Evolutionary conservation across 2,329 filamentous ascomycete species (phyloP), one percentile per base, ranked within the genome.

Genomic region (Bipolaris victoriae): DNA sequence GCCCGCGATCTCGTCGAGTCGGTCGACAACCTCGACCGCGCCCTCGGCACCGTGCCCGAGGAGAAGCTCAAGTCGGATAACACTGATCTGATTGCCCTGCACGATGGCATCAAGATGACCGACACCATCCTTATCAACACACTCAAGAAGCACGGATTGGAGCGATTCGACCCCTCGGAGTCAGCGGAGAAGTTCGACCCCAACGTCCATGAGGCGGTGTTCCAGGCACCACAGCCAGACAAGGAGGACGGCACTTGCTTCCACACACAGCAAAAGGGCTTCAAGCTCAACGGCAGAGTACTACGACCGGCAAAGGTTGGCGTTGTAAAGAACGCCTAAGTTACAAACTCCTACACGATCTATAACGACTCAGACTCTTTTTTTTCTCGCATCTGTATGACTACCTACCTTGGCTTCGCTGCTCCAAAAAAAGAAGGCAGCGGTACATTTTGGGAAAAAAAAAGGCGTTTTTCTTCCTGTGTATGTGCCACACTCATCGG

Each of bases 21-120:
- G 73, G 88, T 99, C 72, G 95, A 99, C 81, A 99, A 98, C 84
- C 88, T 99, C 63, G 95, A 99, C 80, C 93, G 93, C 66, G 95
- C 95, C 41, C 86, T 99, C 41, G 78, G 82, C 62, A 92, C 88
- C 71, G 93, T 97, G 11, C 88, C 91, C 18, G 76, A 84, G 58
- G 88, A 92, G 39, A 91, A 91, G 79, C 83, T 96, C 62, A 82
- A 82, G 20, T 68, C 84, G 50, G 80, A 86, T 22, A 86, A 86
- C 76, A 83, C 90, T 75, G 92, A 97, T 65, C 84, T 98, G 35
- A 80, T 84, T 59, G 90, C 88, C 70, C 85, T 99, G 61, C 88
- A 96, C 78, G 89, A 92, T 62, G 95, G 95, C 55, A 83, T 99
- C 72, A 92, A 92, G 81, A 97, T 99, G 94, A 98, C 94, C 29